phyloP scores from a whole-genome alignment of 2,329 filamentous ascomycete species.

The Emydomyces testavorans region DNA sequence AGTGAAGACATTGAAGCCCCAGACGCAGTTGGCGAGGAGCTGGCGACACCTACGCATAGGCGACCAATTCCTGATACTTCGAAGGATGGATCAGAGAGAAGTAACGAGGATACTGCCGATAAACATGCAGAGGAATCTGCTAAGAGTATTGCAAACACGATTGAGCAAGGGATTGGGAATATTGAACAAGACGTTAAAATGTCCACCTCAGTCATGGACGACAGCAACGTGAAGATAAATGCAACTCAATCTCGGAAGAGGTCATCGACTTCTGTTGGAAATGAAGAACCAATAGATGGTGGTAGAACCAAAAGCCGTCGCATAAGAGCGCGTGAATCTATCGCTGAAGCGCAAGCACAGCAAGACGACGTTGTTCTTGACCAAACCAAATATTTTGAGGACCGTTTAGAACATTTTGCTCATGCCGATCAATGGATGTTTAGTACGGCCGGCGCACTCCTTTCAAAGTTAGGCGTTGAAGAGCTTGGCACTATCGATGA shows the following conservation, averaged over 20 bases:
- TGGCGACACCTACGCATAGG: background rate
- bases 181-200: background rate
- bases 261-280: conserved; percentile 48
- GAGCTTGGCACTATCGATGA: conserved; percentile 35
- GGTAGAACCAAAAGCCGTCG: conserved; percentile 49
- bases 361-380: conserved; percentile 42
- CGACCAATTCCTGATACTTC: background rate
- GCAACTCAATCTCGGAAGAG: conserved; percentile 41
- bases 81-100: background rate
- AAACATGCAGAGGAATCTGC: background rate
- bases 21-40: background rate
- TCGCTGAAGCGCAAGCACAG: conserved; percentile 37
- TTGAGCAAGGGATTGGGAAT: conserved; percentile 4
- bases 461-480: conserved; percentile 42
- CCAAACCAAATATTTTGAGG: conserved; percentile 42
- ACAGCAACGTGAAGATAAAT: conserved; percentile 24
- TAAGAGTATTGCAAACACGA: background rate
- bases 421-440: conserved; percentile 49
- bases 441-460: conserved; percentile 41
- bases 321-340: conserved; percentile 48
- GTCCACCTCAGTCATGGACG: conserved; percentile 19
- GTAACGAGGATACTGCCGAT: background rate
- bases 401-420: conserved; percentile 42
- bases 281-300: conserved; percentile 47
- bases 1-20: background rate